Evolutionary conservation across 805 yeast genomes (phyloP), one percentile per base, ranked within the genome.

Genomic region (Lipomyces oligophaga): DNA sequence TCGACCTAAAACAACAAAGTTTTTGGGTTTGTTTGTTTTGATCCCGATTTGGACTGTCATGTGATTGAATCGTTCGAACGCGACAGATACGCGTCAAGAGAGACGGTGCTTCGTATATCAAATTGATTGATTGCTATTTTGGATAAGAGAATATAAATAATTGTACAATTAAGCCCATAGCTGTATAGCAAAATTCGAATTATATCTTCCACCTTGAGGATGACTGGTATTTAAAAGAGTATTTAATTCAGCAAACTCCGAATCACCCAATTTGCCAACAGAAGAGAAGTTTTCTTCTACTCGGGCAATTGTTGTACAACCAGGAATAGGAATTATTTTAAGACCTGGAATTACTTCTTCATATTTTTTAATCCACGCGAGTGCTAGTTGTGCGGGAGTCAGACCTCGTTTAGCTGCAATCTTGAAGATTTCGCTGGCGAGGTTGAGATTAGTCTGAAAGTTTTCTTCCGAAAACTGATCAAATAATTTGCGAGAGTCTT

Each of bases 301-400:
- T 61, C 85, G 80, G 8, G 64, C 70, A 3, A 68, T 64, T 21
- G 80, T 75, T 4, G 88, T 74, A 2, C 85, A 80, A 43, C 88
- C 81, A 18, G 96, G 95, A 62, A 87, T 83, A 27, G 96, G 94
- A 37, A 88, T 63, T 38, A 87, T 72, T 48, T 67, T 70, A 21
- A 88, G 76, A 47, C 69, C 68, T 46, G 66, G 65, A n/a, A 57
- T 43, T 8, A 52, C 56, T 32, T 57, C 50, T 10, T 68, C 61
- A 58, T 63, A 70, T 45, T 75, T 73, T 47, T 73, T 66, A 46
- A 80, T 67, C 79, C 85, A 85, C 2, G 85, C 79, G 20, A 88
- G 63, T 2, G 88, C 81, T 28, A 84, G 56, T 64, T 87, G 95
- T 7, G 89, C 78, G 5, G 80, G 61, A 3, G 82, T 71, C 13